Evolutionary conservation across 805 yeast genomes (phyloP), one percentile per base, ranked within the genome.

Genomic region (Lachancea lanzarotensis): DNA sequence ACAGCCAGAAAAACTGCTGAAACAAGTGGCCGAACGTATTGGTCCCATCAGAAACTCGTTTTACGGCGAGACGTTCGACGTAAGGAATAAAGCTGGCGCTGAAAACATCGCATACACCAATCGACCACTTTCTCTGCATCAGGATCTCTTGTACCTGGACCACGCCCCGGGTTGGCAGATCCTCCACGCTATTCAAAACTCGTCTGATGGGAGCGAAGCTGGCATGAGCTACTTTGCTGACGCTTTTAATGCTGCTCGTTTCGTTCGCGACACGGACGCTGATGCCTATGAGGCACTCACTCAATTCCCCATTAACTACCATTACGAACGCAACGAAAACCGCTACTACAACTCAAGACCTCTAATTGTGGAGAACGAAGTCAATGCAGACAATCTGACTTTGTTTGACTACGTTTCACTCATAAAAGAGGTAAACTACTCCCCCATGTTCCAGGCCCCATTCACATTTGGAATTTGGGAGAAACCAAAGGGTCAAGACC

Each of bases 391-490:
- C 13, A 56, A 56, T 38, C 58, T 67, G 44, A 47, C 50, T 40
- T 49, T 56, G 15, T 60, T 66, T 4, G 53, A 65, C 53, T 43
- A 57, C 55, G 57, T 54, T 29, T 47, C 49, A 11, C 38, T 56
- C 31, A 75, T 82, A 50, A 74, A 73, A 52, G 80, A 75, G 43
- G 75, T 83, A 16, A 82, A 82, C 57, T 84, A 84, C 60, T 79
- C 91, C 0, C 93, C 95, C 2, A 91, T 90, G 10, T 84, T 82
- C 67, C 95, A 84, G 57, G 91, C 85, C 0, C 91, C 91, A 1
- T 76, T 79, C 46, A 87, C 82, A 50, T 65, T 64, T 45, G 80
- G 79, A 16, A 72, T 76, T n/a, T 69, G 71, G 15, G 64, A 63
- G 12, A 63, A 66, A 27, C 43, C 52, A 16, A 49, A 49, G 34